Evolutionary conservation across 208 protist species (phyloP).

Genomic region (Acanthamoeba culbertsoni): DNA sequence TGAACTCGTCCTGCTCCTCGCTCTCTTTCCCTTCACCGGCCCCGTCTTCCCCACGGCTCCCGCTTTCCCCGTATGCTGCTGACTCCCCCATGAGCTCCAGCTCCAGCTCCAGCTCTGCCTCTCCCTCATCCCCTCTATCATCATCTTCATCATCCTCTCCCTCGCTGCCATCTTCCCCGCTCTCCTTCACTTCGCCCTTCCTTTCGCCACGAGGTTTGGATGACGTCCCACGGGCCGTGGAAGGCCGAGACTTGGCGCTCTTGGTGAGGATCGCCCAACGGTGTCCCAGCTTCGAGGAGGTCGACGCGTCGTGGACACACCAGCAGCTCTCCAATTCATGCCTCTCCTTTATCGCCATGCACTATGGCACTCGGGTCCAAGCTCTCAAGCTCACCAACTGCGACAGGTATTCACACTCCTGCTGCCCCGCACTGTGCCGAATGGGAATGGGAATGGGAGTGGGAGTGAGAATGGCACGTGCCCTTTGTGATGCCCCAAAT

Average conservation of each 20-base stretch:
- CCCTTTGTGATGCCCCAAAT: no score
- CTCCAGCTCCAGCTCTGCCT: no score
- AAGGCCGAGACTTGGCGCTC: background rate
- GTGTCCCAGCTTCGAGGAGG: background rate
- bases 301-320: background rate
- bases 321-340: background rate
- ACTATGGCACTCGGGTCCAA: background rate
- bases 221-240: background rate
- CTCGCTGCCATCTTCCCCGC: background rate
- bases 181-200: background rate
- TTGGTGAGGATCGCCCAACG: background rate
- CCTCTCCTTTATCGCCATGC: background rate
- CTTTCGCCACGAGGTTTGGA: background rate
- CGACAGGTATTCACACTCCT: background rate
- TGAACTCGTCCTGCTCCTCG: background rate
- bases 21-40: background rate
- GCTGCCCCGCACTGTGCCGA: background rate
- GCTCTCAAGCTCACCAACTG: background rate
- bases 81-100: no score
- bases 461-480: no score
- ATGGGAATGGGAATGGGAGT: no score
- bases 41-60: no score
- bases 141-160: background rate
- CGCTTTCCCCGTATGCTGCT: no score
- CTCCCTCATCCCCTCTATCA: background rate